Conservation (phyloP, 2,329 filamentous ascomycete species). For the Amauroascus verrucosus region DNA sequence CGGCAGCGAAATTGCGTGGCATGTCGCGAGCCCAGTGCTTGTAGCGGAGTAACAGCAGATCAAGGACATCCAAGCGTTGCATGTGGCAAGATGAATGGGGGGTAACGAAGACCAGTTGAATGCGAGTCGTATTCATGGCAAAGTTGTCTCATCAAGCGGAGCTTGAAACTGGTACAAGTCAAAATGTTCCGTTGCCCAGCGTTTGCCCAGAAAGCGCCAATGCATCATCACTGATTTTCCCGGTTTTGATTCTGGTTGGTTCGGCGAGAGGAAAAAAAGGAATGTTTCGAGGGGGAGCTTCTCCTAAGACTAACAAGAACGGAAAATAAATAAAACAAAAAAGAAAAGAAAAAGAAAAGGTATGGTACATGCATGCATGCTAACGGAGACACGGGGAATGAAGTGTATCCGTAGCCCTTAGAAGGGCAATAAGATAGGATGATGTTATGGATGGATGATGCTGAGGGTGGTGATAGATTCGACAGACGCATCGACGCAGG, state of each 20-base stretch:
- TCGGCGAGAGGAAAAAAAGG: not conserved
- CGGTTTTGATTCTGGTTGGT: slow-evolving; percentile 1
- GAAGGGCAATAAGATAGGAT: no score
- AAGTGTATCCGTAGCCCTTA: no score
- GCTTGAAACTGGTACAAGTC: not conserved
- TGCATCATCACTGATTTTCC: slow-evolving; percentile 4
- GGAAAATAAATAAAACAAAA: no score
- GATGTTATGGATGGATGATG: not conserved
- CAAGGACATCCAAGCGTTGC: not conserved
- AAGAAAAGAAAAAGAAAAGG: not conserved
- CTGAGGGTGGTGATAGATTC: not conserved
- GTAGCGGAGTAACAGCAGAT: slow-evolving; percentile 5
- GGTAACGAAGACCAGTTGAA: not conserved
- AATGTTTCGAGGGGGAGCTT: no score
- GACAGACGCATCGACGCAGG: not conserved
- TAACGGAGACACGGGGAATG: not conserved
- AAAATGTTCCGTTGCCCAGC: slow-evolving; percentile 5
- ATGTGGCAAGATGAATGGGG: slow-evolving; percentile 8
- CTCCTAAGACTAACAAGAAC: no score
- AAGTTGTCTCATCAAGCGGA: not conserved
- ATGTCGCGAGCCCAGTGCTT: slow-evolving; percentile 5
- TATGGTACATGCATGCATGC: not conserved
- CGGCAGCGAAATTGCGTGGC: slow-evolving; percentile 6
- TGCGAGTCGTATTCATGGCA: not conserved
- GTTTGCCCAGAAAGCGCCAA: slow-evolving; percentile 1